phyloP scores from a whole-genome alignment of 768 basidiomycete genomes.

The Pleurotus eryngii region DNA sequence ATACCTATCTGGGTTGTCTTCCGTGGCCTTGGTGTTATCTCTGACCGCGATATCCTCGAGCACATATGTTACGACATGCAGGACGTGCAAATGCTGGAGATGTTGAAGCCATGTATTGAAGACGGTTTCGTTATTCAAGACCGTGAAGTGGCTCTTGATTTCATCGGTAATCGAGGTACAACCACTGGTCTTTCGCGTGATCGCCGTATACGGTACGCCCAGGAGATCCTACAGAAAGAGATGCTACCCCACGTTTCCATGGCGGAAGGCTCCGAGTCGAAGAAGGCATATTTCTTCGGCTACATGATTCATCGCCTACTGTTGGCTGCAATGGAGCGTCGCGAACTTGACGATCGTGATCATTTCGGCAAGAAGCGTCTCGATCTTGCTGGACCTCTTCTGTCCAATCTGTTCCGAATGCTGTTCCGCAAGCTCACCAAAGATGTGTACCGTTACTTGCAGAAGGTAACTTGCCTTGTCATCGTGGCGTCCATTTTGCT shows the following conservation, averaged over 20 bases:
- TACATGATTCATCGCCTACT: constrained; percentile 98
- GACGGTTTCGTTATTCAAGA: constrained; percentile 98
- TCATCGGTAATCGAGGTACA: constrained; percentile 97
- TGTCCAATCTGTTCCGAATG: constrained; percentile 98
- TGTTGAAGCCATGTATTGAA: constrained; percentile 97
- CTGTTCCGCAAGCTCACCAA: constrained; percentile 94
- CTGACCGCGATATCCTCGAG: constrained; percentile 95
- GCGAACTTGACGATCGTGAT: constrained; percentile 98
- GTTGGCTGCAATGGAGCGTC: constrained; percentile 87
- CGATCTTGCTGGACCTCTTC: constrained; percentile 91
- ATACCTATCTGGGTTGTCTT: constrained; percentile 99
- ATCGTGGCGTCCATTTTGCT: background rate
- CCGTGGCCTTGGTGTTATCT: constrained; percentile 94
- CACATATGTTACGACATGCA: constrained; percentile 99
- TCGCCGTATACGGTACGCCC: constrained; percentile 91
- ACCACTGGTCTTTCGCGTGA: constrained; percentile 90
- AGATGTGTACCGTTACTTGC: constrained; percentile 94
- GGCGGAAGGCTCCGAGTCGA: constrained; percentile 92
- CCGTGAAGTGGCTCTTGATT: constrained; percentile 94
- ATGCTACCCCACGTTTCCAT: constrained; percentile 98
- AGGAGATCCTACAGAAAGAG: constrained; percentile 98
- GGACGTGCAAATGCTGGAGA: constrained; percentile 94
- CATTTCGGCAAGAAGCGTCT: constrained; percentile 98
- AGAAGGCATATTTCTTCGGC: constrained; percentile 99
- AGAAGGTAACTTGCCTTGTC: constrained; percentile 62